Evolutionary conservation across 805 yeast species (phyloP), one percentile per base, ranked within the genome.

Genomic region (Barnettozyma sucrosica): DNA sequence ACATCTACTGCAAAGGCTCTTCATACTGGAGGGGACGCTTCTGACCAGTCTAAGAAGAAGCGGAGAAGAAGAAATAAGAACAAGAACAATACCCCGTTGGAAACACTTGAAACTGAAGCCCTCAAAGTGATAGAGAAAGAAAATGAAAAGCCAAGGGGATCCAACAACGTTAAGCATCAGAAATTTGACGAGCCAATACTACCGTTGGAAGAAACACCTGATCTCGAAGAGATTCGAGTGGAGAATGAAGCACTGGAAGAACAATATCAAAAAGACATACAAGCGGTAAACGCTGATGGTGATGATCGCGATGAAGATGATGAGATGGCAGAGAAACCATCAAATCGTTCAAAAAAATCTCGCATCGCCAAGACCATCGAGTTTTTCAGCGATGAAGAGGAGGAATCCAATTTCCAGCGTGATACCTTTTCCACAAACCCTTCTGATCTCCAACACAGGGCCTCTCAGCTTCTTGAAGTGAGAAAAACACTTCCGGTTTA

Each of bases 401-500:
- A 63, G 6, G 68, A 63, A 13, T 32, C 47, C 26, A 47, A 48
- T 18, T 42, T 50, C 9, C 23, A 19, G 33, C 52, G 53, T 46
- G 59, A 56, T 24, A 50, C 51, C 2, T 49, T 51, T 24, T 44
- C 49, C 9, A 25, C 43, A 3, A 50, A 62, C 16, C 50, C 47
- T n/a, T 59, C 54, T 7, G 61, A 67, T 40, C 51, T 81, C 30
- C 63, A 65, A 41, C 43, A 48, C 4, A 58, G 62, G 62, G 60
- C 80, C 54, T 49, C 72, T 5, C 66, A 68, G 18, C 67, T 88
- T 14, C 66, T 81, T 4, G 66, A 72, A 37, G 64, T 74, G 1
- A 69, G 96, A 50, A 63, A 76, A 54, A 69, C 74, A 0, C 71
- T 90, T 39, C 97, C 97, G 0, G 87, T 90, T 24, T 89, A 74